Percentiles rank a stretch among this genome's conserved stretches.
Conservation (phyloP, 768 basidiomycete genomes). For the Lyophyllum semitale region DNA sequence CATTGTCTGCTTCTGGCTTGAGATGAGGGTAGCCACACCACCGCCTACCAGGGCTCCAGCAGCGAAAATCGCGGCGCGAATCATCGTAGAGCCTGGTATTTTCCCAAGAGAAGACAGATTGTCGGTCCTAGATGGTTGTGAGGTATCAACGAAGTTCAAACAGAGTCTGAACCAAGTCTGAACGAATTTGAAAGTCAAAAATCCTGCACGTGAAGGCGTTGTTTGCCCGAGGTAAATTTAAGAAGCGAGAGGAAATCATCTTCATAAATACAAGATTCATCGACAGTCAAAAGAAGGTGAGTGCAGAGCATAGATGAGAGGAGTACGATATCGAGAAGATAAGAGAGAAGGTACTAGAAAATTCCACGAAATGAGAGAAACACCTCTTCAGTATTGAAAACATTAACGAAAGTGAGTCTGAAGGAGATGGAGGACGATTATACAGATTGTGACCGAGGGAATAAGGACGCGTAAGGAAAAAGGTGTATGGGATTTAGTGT, state of each 20-base stretch:
- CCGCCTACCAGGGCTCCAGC: constrained; percentile 83
- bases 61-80: constrained; percentile 77
- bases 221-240: neutral
- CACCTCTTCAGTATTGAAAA: constrained; percentile 31
- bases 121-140: neutral
- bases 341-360: constrained; percentile 26
- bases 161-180: too few species aligned
- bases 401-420: constrained; percentile 33
- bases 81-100: constrained; percentile 40
- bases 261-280: constrained; percentile 24
- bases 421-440: constrained; percentile 28
- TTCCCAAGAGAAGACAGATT: neutral
- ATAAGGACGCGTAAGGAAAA: constrained; percentile 11
- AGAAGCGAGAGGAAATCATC: constrained; percentile 9
- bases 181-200: too few species aligned
- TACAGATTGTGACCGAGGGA: constrained; percentile 25
- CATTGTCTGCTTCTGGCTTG: constrained; percentile 28
- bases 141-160: neutral
- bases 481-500: constrained; percentile 21
- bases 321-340: constrained; percentile 36
- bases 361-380: constrained; percentile 27
- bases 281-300: constrained; percentile 13
- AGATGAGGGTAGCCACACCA: constrained; percentile 58
- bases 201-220: neutral
- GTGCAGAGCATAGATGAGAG: constrained; percentile 33